A percentile compares a stretch with the other conserved stretches of the same genome.
phyloP scores from a whole-genome alignment of 75 land plant species.

The Cryptomeria japonica region DNA sequence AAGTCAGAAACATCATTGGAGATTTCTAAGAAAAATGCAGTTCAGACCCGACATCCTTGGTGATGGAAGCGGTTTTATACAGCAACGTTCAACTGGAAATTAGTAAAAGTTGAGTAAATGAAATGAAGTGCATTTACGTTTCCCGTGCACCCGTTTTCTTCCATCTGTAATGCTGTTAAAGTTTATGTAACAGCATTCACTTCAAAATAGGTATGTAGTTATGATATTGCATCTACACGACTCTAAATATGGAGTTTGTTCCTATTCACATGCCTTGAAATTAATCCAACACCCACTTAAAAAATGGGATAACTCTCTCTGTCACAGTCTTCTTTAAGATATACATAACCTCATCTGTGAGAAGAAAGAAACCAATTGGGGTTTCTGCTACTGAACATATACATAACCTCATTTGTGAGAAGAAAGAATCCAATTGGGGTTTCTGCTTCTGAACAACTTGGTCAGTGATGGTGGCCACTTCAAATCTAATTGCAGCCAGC shows the following conservation, averaged over 20 bases:
- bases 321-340: background rate
- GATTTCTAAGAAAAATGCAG: too few relatives aligned
- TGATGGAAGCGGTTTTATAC: too few relatives aligned
- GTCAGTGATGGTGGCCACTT: background rate
- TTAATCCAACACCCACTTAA: background rate
- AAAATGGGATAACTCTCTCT: background rate
- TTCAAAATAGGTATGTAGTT: background rate
- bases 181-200: background rate
- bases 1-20: too few relatives aligned
- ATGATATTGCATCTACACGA: too few relatives aligned
- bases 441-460: background rate
- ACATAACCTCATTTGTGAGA: too few relatives aligned
- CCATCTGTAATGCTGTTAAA: too few relatives aligned
- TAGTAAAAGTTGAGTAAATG: too few relatives aligned
- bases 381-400: background rate
- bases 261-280: background rate
- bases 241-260: background rate
- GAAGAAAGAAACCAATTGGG: background rate
- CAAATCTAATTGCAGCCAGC: background rate
- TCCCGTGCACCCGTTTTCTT: too few relatives aligned
- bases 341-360: too few relatives aligned
- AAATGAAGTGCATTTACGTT: too few relatives aligned
- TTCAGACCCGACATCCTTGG: too few relatives aligned
- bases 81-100: too few relatives aligned
- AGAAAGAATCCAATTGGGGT: background rate